phyloP scores from a whole-genome alignment of 306 rosid genomes.

The Sechiopsis laciniata region DNA sequence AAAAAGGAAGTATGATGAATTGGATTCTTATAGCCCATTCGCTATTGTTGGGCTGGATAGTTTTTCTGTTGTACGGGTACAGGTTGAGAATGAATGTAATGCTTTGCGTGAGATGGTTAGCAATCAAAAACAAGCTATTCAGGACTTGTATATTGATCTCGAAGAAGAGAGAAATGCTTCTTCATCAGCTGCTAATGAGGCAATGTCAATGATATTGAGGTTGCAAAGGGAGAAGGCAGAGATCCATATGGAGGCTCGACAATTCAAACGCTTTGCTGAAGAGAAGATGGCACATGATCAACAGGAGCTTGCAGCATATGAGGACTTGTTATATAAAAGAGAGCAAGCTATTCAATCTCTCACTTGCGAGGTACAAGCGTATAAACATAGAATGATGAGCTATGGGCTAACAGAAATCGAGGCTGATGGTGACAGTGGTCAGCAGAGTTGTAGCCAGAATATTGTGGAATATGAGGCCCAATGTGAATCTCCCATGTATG shows the following conservation, averaged over 20 bases:
- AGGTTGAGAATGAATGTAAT: conserved; percentile 66
- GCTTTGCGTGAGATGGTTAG: conserved; percentile 72
- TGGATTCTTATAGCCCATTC: conserved; percentile 43
- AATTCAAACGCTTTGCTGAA: conserved; percentile 80
- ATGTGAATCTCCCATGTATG: conserved; percentile 49
- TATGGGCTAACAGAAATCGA: conserved; percentile 68
- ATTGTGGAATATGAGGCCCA: conserved; percentile 41
- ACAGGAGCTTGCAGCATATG: conserved; percentile 62
- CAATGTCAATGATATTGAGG: conserved; percentile 98
- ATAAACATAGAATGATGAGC: conserved; percentile 90
- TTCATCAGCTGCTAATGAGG: conserved; percentile 87
- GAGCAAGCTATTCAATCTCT: conserved; percentile 86
- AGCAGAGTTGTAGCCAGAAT: conserved; percentile 20
- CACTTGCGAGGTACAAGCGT: conserved; percentile 86
- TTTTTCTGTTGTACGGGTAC: conserved; percentile 47
- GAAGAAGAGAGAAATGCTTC: conserved; percentile 96
- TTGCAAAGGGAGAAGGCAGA: conserved; percentile 99
- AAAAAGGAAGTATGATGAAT: conserved; percentile 69
- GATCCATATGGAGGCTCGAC: conserved; percentile 91
- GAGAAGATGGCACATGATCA: conserved; percentile 91
- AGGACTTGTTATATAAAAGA: conserved; percentile 83
- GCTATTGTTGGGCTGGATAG: conserved; percentile 35
- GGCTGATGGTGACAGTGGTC: conserved; percentile 46
- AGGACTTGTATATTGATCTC: conserved; percentile 67
- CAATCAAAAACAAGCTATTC: conserved; percentile 62